Base-by-base conservation (phyloP, 495 filamentous ascomycete genomes). In the Schizothecium vesticola region DNA sequence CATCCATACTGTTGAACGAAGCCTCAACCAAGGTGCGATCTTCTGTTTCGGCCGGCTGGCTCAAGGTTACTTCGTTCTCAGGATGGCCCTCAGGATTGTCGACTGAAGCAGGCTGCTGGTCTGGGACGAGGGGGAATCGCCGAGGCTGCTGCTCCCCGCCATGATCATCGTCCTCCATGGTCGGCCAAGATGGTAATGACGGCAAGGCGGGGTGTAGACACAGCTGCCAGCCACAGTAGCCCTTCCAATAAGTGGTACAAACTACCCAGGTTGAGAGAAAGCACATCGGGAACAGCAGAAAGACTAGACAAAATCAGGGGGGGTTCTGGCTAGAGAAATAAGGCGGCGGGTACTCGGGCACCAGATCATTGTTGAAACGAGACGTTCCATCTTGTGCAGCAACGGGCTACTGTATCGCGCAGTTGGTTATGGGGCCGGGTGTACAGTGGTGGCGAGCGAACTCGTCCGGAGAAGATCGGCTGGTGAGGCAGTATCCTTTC, bases 381-480 rank as follows among this genome's bases (percentile, higher is more conserved):
- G 43, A 64, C 36, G 61, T 64, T 22, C 61, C 61, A 64, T 64
- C 61, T 64, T 55, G 36, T 23, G 61, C 61, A 12, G 57, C 57
- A 59, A 23, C 13, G 57, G 22, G 43, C 19, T n/a, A 19, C 16
- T 51, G 43, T 51, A 51, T n/a, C 43, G 43, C 43, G 6, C 7
- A 51, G 16, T n/a, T 51, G 19, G 43, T 9, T 7, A 51, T 51
- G 43, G 36, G 36, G 43, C 19, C 43, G 43, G 43, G 43, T 51
- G 19, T n/a, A n/a, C 43, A 51, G 19, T n/a, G 16, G 43, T 51
- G 43, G 43, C 43, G 19, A n/a, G 43, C 43, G 16, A 51, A 2
- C 16, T 51, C 43, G 43, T n/a, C 43, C 43, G 43, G 43, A 51
- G 16, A 19, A 51, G 43, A 51, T n/a, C 43, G 43, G 43, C 19